Conservation (phyloP, 1,139 yeast species). For the Sugiyamaella paludigena region DNA sequence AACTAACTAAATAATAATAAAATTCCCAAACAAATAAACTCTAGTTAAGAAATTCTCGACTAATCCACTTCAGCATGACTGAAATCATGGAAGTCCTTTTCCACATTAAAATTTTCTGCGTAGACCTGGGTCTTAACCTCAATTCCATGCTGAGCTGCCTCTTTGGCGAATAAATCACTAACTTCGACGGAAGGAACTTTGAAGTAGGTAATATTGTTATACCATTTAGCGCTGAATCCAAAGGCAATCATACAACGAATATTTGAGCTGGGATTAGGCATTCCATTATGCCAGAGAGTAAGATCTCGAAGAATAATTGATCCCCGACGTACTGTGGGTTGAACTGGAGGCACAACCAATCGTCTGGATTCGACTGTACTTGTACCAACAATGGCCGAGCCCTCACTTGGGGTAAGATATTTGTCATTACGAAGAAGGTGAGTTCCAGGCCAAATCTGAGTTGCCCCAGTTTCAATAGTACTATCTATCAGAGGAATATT, state of each 20-base stretch:
- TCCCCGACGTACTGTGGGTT: slow-evolving; percentile 19
- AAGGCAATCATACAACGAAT: slow-evolving; percentile 18
- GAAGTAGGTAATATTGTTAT: slow-evolving; percentile 15
- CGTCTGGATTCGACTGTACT: slow-evolving; percentile 12
- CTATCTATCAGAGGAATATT: slow-evolving; percentile 19
- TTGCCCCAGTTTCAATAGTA: slow-evolving; percentile 18
- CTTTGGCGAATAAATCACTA: slow-evolving; percentile 5
- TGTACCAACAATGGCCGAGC: slow-evolving; percentile 8
- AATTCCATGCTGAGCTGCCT: slow-evolving; percentile 16
- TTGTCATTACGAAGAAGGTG: slow-evolving; percentile 8
- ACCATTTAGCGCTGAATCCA: slow-evolving; percentile 19
- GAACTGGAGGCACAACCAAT: slow-evolving; percentile 16
- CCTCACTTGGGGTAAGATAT: slow-evolving; percentile 1
- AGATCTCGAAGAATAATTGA: slow-evolving; percentile 21
- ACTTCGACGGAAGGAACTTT: slow-evolving; percentile 18
- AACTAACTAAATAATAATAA: too few species aligned
- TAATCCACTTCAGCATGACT: slow-evolving; percentile 6
- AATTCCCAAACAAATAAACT: too few species aligned
- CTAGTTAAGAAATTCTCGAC: too few species aligned
- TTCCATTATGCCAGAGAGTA: slow-evolving; percentile 22
- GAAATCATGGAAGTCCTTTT: slow-evolving; percentile 21
- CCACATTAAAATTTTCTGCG: slow-evolving; percentile 12
- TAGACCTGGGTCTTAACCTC: slow-evolving; percentile 12
- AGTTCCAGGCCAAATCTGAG: slow-evolving; percentile 23
- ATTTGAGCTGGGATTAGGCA: slow-evolving; percentile 19